These are phyloP conservation scores for Leccinum uliginosum DNA, from an alignment of 768 basidiomycete genomes.

Conservation along the genomic window DNA sequence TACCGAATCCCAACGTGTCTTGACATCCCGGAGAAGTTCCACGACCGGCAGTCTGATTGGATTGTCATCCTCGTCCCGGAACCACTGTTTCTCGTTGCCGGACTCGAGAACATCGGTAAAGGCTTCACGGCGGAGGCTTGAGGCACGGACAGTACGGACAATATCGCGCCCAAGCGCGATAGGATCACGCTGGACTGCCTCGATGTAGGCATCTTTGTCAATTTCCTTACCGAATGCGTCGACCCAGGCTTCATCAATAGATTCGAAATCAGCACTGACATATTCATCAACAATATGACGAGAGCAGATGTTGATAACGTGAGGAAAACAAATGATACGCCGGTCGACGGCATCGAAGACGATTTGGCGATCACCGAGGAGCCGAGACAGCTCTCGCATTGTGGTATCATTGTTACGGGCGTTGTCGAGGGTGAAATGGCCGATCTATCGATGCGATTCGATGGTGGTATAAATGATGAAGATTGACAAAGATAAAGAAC, in stretches of 20 bases:
- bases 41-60: not conserved
- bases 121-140: not conserved
- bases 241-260: not conserved
- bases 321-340: not conserved
- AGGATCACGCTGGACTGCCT: not conserved
- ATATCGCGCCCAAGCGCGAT: not conserved
- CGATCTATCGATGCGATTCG: too few species aligned
- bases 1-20: constrained; percentile 37
- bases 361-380: not conserved
- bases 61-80: not conserved
- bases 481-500: too few species aligned
- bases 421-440: not conserved
- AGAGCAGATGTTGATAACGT: not conserved
- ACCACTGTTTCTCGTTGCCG: constrained; percentile 1
- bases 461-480: not conserved
- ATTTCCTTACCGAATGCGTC: not conserved
- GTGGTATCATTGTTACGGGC: not conserved
- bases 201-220: not conserved
- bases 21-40: constrained; percentile 27
- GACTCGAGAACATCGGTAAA: not conserved
- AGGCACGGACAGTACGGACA: not conserved
- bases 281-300: not conserved
- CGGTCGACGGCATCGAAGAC: not conserved
- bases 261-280: not conserved
- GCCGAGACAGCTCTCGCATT: not conserved